These are phyloP conservation scores for Chrysosporium keratinophilum DNA, from an alignment of 2,329 filamentous ascomycete species.

Conservation along the genomic window DNA sequence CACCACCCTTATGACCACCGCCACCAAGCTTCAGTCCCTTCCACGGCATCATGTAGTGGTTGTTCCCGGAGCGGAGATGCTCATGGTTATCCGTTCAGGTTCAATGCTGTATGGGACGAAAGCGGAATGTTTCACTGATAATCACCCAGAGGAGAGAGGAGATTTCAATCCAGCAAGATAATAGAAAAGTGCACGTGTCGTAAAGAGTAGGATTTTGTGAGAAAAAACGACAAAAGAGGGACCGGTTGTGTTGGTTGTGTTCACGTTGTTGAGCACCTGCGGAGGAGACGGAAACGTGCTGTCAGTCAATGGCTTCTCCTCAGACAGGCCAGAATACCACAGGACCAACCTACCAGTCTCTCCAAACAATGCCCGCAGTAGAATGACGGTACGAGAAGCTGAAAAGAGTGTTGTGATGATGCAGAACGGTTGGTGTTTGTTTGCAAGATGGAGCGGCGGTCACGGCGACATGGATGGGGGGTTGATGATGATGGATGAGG, in stretches of 20 bases:
- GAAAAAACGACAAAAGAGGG: not conserved
- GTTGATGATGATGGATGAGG: no score
- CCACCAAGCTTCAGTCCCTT: constrained; percentile 14
- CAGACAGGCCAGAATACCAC: not conserved
- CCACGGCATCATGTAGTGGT: constrained; percentile 14
- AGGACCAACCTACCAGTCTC: not conserved
- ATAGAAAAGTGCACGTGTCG: not conserved
- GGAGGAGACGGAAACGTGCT: not conserved
- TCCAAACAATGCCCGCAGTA: not conserved
- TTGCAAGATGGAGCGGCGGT: no score
- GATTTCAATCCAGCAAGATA: not conserved
- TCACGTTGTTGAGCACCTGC: not conserved
- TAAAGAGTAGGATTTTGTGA: not conserved
- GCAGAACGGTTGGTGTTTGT: no score
- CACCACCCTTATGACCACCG: constrained; percentile 1
- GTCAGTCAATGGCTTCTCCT: not conserved
- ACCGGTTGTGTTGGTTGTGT: not conserved
- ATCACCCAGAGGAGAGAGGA: not conserved
- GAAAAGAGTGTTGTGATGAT: no score
- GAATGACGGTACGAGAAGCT: no score
- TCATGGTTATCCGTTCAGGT: constrained; percentile 9
- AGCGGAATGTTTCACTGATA: not conserved
- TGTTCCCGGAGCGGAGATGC: constrained; percentile 2
- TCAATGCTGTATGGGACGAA: not conserved
- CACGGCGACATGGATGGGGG: no score